Conservation (phyloP, 345 rosid genomes). For the Gossypium bickii region DNA sequence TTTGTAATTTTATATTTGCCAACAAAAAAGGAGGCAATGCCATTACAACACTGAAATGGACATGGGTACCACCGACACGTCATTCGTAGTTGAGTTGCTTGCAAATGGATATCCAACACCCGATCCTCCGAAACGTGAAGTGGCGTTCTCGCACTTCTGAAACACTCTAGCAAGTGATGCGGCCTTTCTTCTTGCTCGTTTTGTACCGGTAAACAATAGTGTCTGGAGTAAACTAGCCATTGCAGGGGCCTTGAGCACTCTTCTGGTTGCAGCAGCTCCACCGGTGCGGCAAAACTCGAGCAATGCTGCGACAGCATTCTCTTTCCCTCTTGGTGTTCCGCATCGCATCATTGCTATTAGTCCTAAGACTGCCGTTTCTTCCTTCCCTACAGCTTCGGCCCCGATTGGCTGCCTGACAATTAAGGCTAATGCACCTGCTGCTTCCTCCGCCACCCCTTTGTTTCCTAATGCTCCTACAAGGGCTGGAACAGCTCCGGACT, state of each 20-base stretch:
- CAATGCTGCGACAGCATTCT: constrained; percentile 88
- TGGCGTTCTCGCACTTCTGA: constrained; percentile 62
- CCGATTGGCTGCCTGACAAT: constrained; percentile 77
- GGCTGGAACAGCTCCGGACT: constrained; percentile 71
- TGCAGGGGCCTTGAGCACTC: constrained; percentile 70
- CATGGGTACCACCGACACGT: constrained; percentile 57
- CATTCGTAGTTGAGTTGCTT: constrained; percentile 49
- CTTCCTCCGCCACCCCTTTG: constrained; percentile 89
- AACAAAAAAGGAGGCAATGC: constrained; percentile 22
- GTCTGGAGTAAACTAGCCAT: constrained; percentile 72
- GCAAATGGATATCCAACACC: constrained; percentile 58
- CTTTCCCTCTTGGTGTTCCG: constrained; percentile 92
- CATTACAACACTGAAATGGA: constrained; percentile 61
- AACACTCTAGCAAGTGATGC: constrained; percentile 91
- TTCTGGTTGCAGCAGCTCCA: constrained; percentile 66
- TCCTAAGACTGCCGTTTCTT: constrained; percentile 63
- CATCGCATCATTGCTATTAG: constrained; percentile 79
- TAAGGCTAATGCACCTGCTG: constrained; percentile 84
- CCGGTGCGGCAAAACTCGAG: constrained; percentile 85
- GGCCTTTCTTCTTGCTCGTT: constrained; percentile 89
- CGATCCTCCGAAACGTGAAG: constrained; percentile 51
- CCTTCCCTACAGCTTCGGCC: constrained; percentile 70
- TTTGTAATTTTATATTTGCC: constrained; percentile 28
- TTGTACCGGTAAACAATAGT: constrained; percentile 82
- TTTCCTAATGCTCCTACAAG: constrained; percentile 61